Conservation (phyloP, 2,329 filamentous ascomycete genomes). For the Beauveria sp. region DNA sequence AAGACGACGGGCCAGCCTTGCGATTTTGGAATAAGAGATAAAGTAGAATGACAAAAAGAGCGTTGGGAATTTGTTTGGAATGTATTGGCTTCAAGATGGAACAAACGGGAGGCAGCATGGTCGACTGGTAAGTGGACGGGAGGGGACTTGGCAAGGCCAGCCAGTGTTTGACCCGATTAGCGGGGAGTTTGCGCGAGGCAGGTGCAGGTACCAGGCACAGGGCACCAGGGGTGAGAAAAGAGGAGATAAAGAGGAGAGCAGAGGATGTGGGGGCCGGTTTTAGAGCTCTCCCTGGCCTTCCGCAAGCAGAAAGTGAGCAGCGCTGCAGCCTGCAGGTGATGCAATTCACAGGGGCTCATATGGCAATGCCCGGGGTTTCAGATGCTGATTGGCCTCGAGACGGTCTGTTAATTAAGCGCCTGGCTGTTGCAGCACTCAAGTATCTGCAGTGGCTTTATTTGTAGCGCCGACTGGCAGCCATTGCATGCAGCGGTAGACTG, state of each 20-base stretch:
- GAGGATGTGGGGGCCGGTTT: not conserved
- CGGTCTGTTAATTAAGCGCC: not conserved
- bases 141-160: too few relatives aligned
- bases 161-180: too few relatives aligned
- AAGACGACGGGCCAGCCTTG: not conserved
- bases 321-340: conserved; percentile 14
- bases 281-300: not conserved
- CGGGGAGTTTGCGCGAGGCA: too few relatives aligned
- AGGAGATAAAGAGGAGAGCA: too few relatives aligned
- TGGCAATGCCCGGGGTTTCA: conserved; percentile 9
- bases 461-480: too few relatives aligned
- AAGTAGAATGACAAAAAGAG: not conserved
- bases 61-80: conserved; percentile 5
- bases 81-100: not conserved
- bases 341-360: not conserved
- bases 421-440: not conserved
- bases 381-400: conserved; percentile 8
- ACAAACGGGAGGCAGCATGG: not conserved
- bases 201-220: too few relatives aligned
- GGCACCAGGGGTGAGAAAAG: too few relatives aligned
- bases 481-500: too few relatives aligned
- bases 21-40: not conserved
- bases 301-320: not conserved
- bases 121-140: not conserved
- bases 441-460: not conserved